Evolutionary conservation across 495 filamentous ascomycete genomes (phyloP), one percentile per base, ranked within the genome.

Genomic region (Hypoxylon trugodes): DNA sequence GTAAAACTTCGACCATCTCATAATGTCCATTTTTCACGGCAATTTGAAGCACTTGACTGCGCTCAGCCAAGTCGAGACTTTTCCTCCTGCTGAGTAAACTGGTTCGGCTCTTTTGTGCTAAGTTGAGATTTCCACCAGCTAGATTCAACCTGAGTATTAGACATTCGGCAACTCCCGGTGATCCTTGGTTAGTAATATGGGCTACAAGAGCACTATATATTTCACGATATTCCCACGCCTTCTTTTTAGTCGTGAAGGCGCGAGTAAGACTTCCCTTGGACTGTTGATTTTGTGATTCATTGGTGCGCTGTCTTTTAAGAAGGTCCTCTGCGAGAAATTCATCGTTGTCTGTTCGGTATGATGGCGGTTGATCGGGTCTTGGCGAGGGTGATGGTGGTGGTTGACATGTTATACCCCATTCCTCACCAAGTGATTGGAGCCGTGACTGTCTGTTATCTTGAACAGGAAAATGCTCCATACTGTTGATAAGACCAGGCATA

Each of bases 1-100:
- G 67, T 24, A 82, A 63, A 10, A 82, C 71, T 33, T 79, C 72
- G 25, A 82, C 70, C 80, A 82, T 82, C 32, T 82, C 79, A 18
- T 60, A 30, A 13, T 81, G 78, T 1, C 68, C 70, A 36, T 77
- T 80, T 51, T 77, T 65, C 37, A 81, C 74, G 4, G 80, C 80
- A 33, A 73, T 78, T 22, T 77, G 73, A 28, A 82, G 61, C 2
- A 81, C 61, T 13, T 75, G 70, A 55, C 77, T 77, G 36, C 74
- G 73, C 46, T 81, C 75, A 0, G 64, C 65, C 40, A 80, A 51
- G 28, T 82, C 78, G n/a, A 79, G 36, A 62, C 80, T 81, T 47
- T 65, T 77, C 50, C 75, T 73, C 48, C 80, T 63, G 28, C 66
- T 74, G 7, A 82, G 68, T 6, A 81, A 52, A 45, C 69, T 72